Evolutionary conservation across 345 rosid species (phyloP).

Genomic region (Linum lewisii): DNA sequence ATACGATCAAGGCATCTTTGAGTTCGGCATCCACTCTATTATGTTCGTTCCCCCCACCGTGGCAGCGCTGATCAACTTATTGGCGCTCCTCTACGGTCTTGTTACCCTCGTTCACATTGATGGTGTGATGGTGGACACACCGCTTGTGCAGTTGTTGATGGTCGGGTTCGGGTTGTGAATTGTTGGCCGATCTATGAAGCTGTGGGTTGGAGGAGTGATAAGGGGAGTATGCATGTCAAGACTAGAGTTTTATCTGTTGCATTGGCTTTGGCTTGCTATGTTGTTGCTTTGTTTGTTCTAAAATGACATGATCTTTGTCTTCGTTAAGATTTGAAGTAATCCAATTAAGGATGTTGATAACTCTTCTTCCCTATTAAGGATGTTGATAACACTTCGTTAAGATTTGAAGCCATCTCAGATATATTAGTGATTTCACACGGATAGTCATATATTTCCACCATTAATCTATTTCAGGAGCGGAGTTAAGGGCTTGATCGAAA

Average conservation of each 20-base stretch:
- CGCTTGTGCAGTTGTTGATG: neutral
- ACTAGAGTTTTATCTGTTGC: neutral
- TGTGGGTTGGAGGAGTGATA: conserved; percentile 1
- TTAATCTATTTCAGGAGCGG: too few relatives aligned
- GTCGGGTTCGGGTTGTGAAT: conserved; percentile 4
- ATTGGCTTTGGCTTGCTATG: neutral
- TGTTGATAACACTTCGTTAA: too few relatives aligned
- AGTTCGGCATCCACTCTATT: conserved; percentile 2
- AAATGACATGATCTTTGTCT: too few relatives aligned
- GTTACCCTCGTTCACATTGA: neutral
- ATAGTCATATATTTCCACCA: too few relatives aligned
- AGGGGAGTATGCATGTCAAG: conserved; percentile 2
- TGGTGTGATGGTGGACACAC: neutral
- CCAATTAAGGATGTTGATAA: too few relatives aligned
- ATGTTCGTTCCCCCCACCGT: conserved; percentile 3
- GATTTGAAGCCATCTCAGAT: too few relatives aligned
- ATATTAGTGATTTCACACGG: too few relatives aligned
- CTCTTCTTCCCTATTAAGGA: too few relatives aligned
- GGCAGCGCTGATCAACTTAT: conserved; percentile 1
- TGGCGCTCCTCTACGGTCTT: neutral
- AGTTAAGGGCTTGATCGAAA: too few relatives aligned
- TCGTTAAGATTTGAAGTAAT: too few relatives aligned
- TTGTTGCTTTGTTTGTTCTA: neutral
- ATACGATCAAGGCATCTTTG: too few relatives aligned
- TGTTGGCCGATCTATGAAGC: conserved; percentile 8